phyloP scores from a whole-genome alignment of 2,329 filamentous ascomycete genomes.

The Aspergillus puulaauensis region DNA sequence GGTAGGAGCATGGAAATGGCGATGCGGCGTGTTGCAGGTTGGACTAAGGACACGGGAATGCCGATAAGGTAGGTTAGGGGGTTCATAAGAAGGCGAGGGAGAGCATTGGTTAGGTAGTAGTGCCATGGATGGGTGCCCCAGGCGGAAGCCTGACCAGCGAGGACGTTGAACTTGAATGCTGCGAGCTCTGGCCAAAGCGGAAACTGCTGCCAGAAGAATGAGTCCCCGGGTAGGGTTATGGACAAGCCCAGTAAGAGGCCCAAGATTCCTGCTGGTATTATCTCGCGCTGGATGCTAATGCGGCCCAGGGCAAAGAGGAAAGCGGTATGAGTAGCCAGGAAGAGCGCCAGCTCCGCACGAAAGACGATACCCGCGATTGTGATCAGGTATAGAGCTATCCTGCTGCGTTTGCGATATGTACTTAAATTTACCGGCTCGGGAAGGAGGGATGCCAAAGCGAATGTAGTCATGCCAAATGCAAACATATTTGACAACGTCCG shows the following conservation, averaged over 20 bases:
- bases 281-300: slow-evolving; percentile 51
- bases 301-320: slow-evolving; percentile 61
- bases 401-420: slow-evolving; percentile 50
- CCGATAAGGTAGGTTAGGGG: slow-evolving; percentile 61
- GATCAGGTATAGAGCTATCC: slow-evolving; percentile 69
- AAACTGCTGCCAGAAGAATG: slow-evolving; percentile 83
- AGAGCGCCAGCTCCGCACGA: slow-evolving; percentile 81
- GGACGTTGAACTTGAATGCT: slow-evolving; percentile 87
- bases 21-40: slow-evolving; percentile 51
- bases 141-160: slow-evolving; percentile 75
- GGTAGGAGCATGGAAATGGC: slow-evolving; percentile 62
- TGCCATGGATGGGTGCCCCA: slow-evolving; percentile 88
- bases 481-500: slow-evolving; percentile 95
- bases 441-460: slow-evolving; percentile 50
- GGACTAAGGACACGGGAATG: slow-evolving; percentile 52
- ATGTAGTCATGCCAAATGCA: slow-evolving; percentile 68
- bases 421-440: slow-evolving; percentile 35
- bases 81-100: slow-evolving; percentile 83
- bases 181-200: slow-evolving; percentile 85
- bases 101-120: slow-evolving; percentile 78
- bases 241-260: slow-evolving; percentile 67
- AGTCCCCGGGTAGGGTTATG: slow-evolving; percentile 75
- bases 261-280: slow-evolving; percentile 65
- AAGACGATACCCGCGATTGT: slow-evolving; percentile 82
- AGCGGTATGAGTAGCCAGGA: slow-evolving; percentile 68